phyloP scores from a whole-genome alignment of 1,284 basidiomycete species.

The Fomitopsis palustris region DNA sequence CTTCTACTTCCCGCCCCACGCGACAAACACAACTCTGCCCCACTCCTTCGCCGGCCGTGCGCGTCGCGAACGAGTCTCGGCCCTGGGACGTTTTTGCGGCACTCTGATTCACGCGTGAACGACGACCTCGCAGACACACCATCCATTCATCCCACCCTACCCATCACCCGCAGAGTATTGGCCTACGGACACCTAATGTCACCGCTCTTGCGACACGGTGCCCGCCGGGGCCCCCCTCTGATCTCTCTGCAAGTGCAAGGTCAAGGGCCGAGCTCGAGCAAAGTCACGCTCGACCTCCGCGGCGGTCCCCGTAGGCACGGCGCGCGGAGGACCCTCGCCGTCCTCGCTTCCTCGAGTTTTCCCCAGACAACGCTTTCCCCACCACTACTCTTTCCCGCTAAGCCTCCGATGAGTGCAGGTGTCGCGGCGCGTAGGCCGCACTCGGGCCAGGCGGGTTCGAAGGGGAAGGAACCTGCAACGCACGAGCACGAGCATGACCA shows the following conservation, averaged over 20 bases:
- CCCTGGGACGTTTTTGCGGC: too few relatives aligned
- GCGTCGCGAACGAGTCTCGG: too few relatives aligned
- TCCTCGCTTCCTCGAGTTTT: too few relatives aligned
- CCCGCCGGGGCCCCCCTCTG: background rate
- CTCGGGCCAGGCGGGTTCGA: constrained; percentile 24
- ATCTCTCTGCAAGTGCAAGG: background rate
- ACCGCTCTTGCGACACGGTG: constrained; percentile 11
- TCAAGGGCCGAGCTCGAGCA: background rate
- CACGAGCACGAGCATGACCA: constrained; percentile 21
- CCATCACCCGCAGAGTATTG: background rate
- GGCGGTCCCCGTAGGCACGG: background rate
- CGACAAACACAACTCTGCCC: background rate
- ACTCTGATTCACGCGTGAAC: background rate
- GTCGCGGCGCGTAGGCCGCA: constrained; percentile 20
- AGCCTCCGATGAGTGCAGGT: constrained; percentile 16
- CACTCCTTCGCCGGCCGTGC: background rate
- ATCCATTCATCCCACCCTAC: background rate
- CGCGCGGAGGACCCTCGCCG: background rate
- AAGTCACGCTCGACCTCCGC: background rate
- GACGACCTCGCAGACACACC: background rate
- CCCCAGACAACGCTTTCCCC: background rate
- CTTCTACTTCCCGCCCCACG: background rate
- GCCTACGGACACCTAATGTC: background rate
- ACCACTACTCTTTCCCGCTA: background rate
- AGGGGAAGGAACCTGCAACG: constrained; percentile 27